Conservation (phyloP, 1,284 basidiomycete species). For the Mycosarcoma mackinlayi region DNA sequence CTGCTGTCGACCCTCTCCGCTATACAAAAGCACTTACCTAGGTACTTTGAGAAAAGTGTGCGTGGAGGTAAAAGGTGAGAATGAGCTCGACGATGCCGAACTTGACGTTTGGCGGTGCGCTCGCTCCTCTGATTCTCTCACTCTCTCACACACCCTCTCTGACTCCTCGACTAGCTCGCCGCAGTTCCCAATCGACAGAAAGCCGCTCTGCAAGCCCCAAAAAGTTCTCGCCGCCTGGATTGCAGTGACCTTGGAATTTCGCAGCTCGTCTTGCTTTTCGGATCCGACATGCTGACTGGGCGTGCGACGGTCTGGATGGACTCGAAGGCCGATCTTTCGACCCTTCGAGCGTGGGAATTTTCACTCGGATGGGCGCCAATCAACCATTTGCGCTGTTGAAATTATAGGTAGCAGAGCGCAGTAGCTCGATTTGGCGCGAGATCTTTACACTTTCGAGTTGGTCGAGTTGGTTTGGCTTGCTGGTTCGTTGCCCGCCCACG, state of each 20-base stretch:
- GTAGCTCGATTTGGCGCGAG: constrained; percentile 4
- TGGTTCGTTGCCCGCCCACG: too few species aligned
- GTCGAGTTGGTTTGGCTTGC: too few species aligned
- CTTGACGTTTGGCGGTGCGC: constrained; percentile 13
- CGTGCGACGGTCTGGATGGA: too few species aligned
- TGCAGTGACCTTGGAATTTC: too few species aligned
- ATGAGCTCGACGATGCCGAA: not conserved
- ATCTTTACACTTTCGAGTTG: not conserved
- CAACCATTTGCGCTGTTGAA: not conserved
- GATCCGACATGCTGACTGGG: constrained; percentile 13
- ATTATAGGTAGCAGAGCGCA: not conserved
- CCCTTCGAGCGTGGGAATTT: constrained; percentile 20
- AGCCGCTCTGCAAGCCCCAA: not conserved
- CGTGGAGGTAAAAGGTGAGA: constrained; percentile 18
- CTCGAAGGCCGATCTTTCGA: too few species aligned
- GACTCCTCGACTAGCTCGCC: too few species aligned
- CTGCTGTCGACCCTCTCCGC: not conserved
- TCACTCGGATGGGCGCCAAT: not conserved
- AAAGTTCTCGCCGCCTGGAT: too few species aligned
- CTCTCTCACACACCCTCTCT: too few species aligned
- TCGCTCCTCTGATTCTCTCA: not conserved
- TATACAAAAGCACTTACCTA: constrained; percentile 36
- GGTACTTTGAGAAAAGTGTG: constrained; percentile 46
- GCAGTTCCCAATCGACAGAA: not conserved
- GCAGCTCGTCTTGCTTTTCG: too few species aligned